Base-by-base conservation (phyloP, 768 basidiomycete genomes). In the Wakefieldia striispora region DNA sequence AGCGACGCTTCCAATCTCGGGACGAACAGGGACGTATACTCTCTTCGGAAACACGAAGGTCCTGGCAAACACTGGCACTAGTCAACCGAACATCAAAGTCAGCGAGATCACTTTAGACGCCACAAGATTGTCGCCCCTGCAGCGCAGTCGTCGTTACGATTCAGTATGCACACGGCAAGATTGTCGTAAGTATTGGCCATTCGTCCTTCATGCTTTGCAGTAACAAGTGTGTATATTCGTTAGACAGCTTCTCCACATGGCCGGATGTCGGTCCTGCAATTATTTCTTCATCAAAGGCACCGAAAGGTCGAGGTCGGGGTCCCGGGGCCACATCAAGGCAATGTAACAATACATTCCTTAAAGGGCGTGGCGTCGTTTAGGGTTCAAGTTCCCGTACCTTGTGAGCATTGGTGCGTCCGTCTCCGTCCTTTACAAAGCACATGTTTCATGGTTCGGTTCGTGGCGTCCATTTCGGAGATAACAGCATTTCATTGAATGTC, bases 241-340 rank as follows among this genome's bases (percentile, higher is more conserved):
- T 16, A 86, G 84, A 13, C 83, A 95, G 57, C 76, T 98, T 19
- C 95, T 95, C n/a, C 77, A 82, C 34, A 95, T 97, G 92, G 84
- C 80, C 11, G 97, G 98, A 69, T 98, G 97, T 68, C 97, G 97
- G 98, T 72, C 95, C 97, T 11, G 97, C 19, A 95, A 97, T 5
- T 98, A 98, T 66, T 99, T 99, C 68, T 87, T 99, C 50, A 97
- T 99, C 44, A 97, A 95, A 70, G 95, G 95, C 33, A 99, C 95
- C 37, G 95, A 98, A 72, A 99, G 72, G 97, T 98, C 59, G 98
- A 98, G 58, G 75, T 99, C 53, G 95, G 6, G 10, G 6, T 99
- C 6, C 97, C 98, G 68, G 97, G 98, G 67, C 97, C 98, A 71
- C 72, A 99, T 69, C 82, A 97, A 36, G 98, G 98, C 64, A 97